Evolutionary conservation across 495 filamentous ascomycete genomes (phyloP).

Genomic region (Penicillium odoratum): DNA sequence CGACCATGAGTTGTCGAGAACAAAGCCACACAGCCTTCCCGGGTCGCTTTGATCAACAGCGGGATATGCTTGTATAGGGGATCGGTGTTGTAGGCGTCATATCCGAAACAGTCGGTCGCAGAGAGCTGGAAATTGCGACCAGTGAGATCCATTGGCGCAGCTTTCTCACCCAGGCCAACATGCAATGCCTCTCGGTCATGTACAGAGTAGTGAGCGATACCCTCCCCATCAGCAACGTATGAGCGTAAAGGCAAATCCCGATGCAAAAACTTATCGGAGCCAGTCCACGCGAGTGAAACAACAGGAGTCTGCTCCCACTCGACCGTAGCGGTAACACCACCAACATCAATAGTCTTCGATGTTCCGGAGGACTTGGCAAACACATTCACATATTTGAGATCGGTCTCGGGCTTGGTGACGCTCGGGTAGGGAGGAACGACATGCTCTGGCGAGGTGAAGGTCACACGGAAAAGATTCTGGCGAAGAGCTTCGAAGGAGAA

Average conservation of each 20-base stretch:
- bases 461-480: conserved; percentile 62
- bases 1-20: conserved; percentile 65
- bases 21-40: conserved; percentile 59
- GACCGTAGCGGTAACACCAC: conserved; percentile 49
- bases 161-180: conserved; percentile 68
- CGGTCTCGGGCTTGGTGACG: conserved; percentile 44
- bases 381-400: conserved; percentile 28
- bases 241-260: conserved; percentile 61
- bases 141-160: conserved; percentile 69
- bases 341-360: conserved; percentile 46
- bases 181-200: conserved; percentile 60
- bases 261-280: conserved; percentile 50
- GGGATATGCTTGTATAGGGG: conserved; percentile 75
- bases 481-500: conserved; percentile 61
- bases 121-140: conserved; percentile 64
- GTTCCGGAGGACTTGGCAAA: conserved; percentile 27
- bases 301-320: conserved; percentile 57
- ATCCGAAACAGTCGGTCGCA: conserved; percentile 68
- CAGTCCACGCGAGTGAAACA: conserved; percentile 55
- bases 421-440: conserved; percentile 61
- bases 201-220: conserved; percentile 59
- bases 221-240: conserved; percentile 57
- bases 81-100: conserved; percentile 68
- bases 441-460: conserved; percentile 59
- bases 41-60: conserved; percentile 62